phyloP scores from a whole-genome alignment of 768 basidiomycete species.

The Tylopilus sp. region DNA sequence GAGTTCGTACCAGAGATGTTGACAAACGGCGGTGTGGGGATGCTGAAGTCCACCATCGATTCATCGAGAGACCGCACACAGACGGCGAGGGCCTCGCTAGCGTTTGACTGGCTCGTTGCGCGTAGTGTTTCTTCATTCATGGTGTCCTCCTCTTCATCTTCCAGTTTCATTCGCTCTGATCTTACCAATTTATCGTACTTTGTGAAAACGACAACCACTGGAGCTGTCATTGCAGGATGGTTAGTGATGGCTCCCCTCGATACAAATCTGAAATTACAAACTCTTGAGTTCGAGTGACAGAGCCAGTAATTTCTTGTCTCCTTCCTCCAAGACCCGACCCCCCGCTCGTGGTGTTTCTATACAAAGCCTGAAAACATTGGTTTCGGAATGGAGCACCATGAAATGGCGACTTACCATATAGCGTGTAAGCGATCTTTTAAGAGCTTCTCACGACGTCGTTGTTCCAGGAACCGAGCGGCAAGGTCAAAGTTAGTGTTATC shows the following conservation, averaged over 20 bases:
- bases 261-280: neutral
- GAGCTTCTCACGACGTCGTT: neutral
- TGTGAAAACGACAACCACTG: constrained; percentile 5
- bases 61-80: neutral
- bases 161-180: neutral
- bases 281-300: neutral
- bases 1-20: neutral
- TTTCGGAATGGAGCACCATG: too few species aligned
- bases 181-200: constrained; percentile 3
- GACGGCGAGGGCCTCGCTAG: neutral
- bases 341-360: constrained; percentile 5
- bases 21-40: neutral
- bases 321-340: constrained; percentile 6
- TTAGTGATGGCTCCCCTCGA: neutral
- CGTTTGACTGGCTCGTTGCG: neutral
- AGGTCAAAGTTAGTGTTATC: neutral
- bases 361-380: constrained; percentile 2
- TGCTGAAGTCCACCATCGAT: neutral
- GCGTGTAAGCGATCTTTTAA: constrained; percentile 4
- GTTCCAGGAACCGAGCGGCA: neutral
- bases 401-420: neutral
- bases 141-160: neutral
- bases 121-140: neutral
- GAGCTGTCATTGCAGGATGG: neutral
- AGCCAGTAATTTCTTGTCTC: constrained; percentile 1